Evolutionary conservation across 169 alveolate species (phyloP).

Genomic region (Pseudocohnilembus persalinus): DNA sequence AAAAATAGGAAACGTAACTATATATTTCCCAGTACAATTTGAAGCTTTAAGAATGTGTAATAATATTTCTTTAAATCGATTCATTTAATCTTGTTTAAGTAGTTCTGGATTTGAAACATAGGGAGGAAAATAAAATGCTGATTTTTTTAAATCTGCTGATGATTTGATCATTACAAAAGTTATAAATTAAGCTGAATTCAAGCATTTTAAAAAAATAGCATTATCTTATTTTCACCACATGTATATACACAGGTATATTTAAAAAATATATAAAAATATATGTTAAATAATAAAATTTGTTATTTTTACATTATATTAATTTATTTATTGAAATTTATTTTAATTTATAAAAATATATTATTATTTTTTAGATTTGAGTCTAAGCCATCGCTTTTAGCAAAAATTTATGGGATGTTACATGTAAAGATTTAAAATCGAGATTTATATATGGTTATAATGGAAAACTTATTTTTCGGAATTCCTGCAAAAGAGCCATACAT

Average conservation of each 20-base stretch:
- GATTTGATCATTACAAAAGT: conserved; percentile 54
- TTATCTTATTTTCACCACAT: conserved; percentile 53
- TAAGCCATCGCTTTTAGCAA: conserved; percentile 54
- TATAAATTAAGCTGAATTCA: conserved; percentile 52
- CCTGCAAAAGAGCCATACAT: conserved; percentile 31
- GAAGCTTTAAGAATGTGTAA: conserved; percentile 56
- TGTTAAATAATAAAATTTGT: too few species aligned
- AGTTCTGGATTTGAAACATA: conserved; percentile 51
- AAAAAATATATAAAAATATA: too few species aligned
- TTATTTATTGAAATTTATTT: background rate
- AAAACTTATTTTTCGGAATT: conserved; percentile 55
- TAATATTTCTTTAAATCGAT: conserved; percentile 45
- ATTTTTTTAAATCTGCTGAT: conserved; percentile 54
- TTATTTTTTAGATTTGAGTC: conserved; percentile 34
- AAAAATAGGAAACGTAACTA: conserved; percentile 26
- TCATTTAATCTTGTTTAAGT: conserved; percentile 32
- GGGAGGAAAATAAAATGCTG: conserved; percentile 57
- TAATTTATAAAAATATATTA: too few species aligned
- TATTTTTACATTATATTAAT: too few species aligned
- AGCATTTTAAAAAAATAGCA: conserved; percentile 55
- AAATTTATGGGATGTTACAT: conserved; percentile 59
- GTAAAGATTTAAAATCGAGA: conserved; percentile 38
- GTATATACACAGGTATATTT: conserved; percentile 24
- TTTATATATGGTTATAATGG: conserved; percentile 54
- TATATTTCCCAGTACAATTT: conserved; percentile 58